Evolutionary conservation across 805 yeast species (phyloP).

Genomic region (Wickerhamomyces alni): DNA sequence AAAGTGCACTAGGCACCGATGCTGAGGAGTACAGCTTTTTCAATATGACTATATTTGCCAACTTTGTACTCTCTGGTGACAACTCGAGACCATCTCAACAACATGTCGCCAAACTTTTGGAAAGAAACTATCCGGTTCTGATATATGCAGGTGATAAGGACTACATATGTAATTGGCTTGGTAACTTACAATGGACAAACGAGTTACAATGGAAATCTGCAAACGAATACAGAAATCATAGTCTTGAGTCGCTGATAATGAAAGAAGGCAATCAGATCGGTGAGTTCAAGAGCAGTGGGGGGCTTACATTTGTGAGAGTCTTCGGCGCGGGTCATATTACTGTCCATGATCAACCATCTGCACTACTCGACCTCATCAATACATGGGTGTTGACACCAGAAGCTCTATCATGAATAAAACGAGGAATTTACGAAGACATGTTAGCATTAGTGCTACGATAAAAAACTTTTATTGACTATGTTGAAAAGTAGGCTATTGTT

Average conservation of each 20-base stretch:
- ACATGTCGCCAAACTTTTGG: constrained; percentile 62
- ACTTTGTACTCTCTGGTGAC: constrained; percentile 76
- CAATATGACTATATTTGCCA: constrained; percentile 56
- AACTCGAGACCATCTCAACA: constrained; percentile 79
- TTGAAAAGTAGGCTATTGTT: no score
- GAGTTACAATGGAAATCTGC: constrained; percentile 57
- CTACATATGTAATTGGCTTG: constrained; percentile 89
- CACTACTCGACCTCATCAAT: no score
- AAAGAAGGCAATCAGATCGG: no score
- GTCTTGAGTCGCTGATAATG: no score
- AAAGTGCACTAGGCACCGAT: constrained; percentile 77
- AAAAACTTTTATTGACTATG: constrained; percentile 28
- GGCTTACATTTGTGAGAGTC: constrained; percentile 72
- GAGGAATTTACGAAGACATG: no score
- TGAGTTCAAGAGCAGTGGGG: constrained; percentile 54
- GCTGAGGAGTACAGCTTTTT: constrained; percentile 66
- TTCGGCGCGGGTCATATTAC: constrained; percentile 91
- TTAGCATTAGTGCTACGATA: no score
- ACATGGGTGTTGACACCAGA: no score
- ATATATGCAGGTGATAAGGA: constrained; percentile 93
- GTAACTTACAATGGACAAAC: constrained; percentile 80
- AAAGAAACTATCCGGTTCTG: constrained; percentile 68
- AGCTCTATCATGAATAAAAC: no score
- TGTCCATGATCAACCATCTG: constrained; percentile 87
- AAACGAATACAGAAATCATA: constrained; percentile 37